These are phyloP conservation scores for Ostreobium quekettii DNA, from an alignment of 139 green algal species.

Conservation along the genomic window DNA sequence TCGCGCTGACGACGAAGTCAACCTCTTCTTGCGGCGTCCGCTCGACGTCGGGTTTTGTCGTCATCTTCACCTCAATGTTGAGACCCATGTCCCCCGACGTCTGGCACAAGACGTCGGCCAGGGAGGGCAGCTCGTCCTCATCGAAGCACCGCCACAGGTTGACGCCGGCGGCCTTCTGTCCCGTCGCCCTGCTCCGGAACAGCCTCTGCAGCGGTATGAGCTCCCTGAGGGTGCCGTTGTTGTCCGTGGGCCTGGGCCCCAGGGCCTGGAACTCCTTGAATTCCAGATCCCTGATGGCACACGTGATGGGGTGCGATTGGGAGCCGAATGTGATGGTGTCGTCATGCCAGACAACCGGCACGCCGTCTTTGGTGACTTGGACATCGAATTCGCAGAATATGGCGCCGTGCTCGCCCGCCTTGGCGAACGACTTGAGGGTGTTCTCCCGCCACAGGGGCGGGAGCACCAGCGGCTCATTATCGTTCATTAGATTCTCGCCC, in stretches of 20 bases:
- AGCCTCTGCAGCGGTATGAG: slow-evolving; percentile 6
- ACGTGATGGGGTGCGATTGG: slow-evolving; percentile 17
- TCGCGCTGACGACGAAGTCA: slow-evolving; percentile 29
- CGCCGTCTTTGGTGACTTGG: slow-evolving; percentile 60
- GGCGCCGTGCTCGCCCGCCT: slow-evolving; percentile 47
- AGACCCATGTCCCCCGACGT: slow-evolving; percentile 56
- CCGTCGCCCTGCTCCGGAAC: slow-evolving; percentile 22
- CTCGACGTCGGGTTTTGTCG: slow-evolving; percentile 23
- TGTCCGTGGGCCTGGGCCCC: slow-evolving; percentile 21
- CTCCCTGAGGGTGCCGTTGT: slow-evolving; percentile 8
- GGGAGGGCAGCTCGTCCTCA: slow-evolving; percentile 66
- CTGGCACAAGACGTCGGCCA: slow-evolving; percentile 51
- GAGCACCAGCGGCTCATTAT: slow-evolving; percentile 1
- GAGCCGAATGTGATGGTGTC: slow-evolving; percentile 50
- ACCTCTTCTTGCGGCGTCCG: slow-evolving; percentile 51
- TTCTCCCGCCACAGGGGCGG: slow-evolving; percentile 60
- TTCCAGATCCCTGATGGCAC: slow-evolving; percentile 47
- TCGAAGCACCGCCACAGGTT: slow-evolving; percentile 35
- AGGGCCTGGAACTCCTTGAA: slow-evolving; percentile 53
- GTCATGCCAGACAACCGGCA: slow-evolving; percentile 79
- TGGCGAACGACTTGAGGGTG: slow-evolving; percentile 62
- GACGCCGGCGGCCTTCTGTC: not conserved
- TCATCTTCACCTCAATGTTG: slow-evolving; percentile 86
- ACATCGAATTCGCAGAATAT: slow-evolving; percentile 84
- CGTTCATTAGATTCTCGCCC: slow-evolving; percentile 43